phyloP scores from a whole-genome alignment of 352 stramenopile species.

The Globisporangium irregulare region DNA sequence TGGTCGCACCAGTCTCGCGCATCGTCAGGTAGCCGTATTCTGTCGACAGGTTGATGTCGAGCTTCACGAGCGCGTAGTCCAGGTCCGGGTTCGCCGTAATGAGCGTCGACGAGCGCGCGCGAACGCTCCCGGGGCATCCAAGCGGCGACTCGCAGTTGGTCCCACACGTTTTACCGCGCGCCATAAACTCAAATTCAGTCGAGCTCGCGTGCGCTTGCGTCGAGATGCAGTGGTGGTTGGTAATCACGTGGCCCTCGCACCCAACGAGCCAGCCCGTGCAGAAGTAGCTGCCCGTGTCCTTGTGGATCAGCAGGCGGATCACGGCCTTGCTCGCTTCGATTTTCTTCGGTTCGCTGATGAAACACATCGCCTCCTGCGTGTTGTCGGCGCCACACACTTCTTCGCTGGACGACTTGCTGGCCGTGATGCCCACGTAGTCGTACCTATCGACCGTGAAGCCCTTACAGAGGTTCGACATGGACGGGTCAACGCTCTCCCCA shows the following conservation, averaged over 20 bases:
- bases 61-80: slow-evolving; percentile 72
- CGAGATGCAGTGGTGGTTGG: slow-evolving; percentile 80
- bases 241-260: slow-evolving; percentile 73
- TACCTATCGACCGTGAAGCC: slow-evolving; percentile 57
- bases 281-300: slow-evolving; percentile 44
- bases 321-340: slow-evolving; percentile 38
- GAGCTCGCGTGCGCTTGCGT: slow-evolving; percentile 40
- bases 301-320: slow-evolving; percentile 63
- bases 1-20: slow-evolving; percentile 36
- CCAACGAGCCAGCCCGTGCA: slow-evolving; percentile 77
- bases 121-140: slow-evolving; percentile 37
- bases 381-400: slow-evolving; percentile 63
- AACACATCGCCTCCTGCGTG: slow-evolving; percentile 60
- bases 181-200: slow-evolving; percentile 70
- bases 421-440: slow-evolving; percentile 23
- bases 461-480: slow-evolving; percentile 28
- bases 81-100: slow-evolving; percentile 33
- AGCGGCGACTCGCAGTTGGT: slow-evolving; percentile 30
- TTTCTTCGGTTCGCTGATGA: slow-evolving; percentile 16
- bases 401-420: slow-evolving; percentile 27
- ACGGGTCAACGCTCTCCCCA: slow-evolving; percentile 12
- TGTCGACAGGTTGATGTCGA: slow-evolving; percentile 43
- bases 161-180: slow-evolving; percentile 35
- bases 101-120: slow-evolving; percentile 28
- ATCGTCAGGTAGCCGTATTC: slow-evolving; percentile 60